Evolutionary conservation across 441 rosid genomes (phyloP).

Genomic region (Biscutella laevigata): DNA sequence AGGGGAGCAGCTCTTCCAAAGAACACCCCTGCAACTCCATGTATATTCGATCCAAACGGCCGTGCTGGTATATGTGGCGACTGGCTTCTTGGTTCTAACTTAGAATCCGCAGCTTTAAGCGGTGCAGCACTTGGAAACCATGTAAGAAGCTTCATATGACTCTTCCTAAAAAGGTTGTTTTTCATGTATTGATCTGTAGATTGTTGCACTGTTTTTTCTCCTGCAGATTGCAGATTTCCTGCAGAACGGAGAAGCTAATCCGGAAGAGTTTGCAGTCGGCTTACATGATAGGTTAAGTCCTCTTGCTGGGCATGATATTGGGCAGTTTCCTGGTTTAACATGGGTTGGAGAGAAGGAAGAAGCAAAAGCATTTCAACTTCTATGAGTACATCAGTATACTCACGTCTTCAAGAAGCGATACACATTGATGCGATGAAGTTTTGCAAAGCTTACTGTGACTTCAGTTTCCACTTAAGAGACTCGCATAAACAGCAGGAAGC

Average conservation of each 20-base stretch:
- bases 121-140: constrained; percentile 80
- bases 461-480: background rate
- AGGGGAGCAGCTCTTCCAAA: constrained; percentile 95
- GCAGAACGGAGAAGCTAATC: constrained; percentile 37
- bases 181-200: background rate
- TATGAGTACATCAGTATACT: constrained; percentile 9
- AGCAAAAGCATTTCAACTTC: constrained; percentile 28
- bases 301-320: constrained; percentile 59
- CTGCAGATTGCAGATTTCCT: constrained; percentile 63
- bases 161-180: background rate
- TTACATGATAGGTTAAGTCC: constrained; percentile 47
- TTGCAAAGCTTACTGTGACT: background rate
- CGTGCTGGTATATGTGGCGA: constrained; percentile 94
- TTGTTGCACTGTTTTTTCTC: background rate
- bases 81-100: constrained; percentile 77
- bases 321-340: constrained; percentile 59
- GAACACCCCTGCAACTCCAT: constrained; percentile 58
- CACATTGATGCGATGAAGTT: background rate
- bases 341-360: constrained; percentile 20
- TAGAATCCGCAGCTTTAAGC: constrained; percentile 82
- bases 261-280: constrained; percentile 57
- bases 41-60: constrained; percentile 77
- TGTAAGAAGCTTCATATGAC: constrained; percentile 25
- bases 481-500: too few species aligned
- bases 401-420: constrained; percentile 9